These are phyloP conservation scores for Globisporangium sylvaticum DNA, from an alignment of 352 stramenopile genomes.

Conservation along the genomic window DNA sequence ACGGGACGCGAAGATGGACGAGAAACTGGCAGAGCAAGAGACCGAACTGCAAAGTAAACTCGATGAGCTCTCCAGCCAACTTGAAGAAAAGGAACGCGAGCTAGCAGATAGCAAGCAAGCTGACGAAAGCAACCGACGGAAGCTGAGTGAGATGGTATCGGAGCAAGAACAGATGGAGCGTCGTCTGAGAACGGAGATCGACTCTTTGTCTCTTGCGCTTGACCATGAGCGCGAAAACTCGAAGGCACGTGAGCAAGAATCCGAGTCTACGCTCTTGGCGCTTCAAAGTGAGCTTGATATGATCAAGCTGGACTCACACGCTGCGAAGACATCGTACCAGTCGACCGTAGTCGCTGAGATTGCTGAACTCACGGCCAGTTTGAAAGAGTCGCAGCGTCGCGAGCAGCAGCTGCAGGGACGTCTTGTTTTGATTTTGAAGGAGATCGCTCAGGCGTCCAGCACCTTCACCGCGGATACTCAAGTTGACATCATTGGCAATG, in stretches of 20 bases:
- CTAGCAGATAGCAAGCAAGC: slow-evolving; percentile 30
- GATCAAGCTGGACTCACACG: slow-evolving; percentile 30
- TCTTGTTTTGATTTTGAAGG: slow-evolving; percentile 39
- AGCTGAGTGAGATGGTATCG: slow-evolving; percentile 38
- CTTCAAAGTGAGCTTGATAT: slow-evolving; percentile 33
- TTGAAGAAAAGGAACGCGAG: slow-evolving; percentile 28
- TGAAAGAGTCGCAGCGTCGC: slow-evolving; percentile 37
- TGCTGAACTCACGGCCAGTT: slow-evolving; percentile 23
- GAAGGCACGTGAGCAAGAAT: slow-evolving; percentile 34
- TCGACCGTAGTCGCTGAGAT: slow-evolving; percentile 27
- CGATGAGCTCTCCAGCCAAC: slow-evolving; percentile 20
- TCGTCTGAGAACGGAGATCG: slow-evolving; percentile 34
- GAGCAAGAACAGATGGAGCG: slow-evolving; percentile 42
- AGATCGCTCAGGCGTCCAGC: slow-evolving; percentile 34
- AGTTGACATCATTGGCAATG: slow-evolving; percentile 15
- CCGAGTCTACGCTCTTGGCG: slow-evolving; percentile 28
- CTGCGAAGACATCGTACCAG: slow-evolving; percentile 18
- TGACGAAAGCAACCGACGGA: slow-evolving; percentile 33
- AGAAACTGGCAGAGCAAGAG: slow-evolving; percentile 24
- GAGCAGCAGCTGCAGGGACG: slow-evolving; percentile 47
- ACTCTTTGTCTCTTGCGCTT: slow-evolving; percentile 36
- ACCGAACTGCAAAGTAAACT: slow-evolving; percentile 24
- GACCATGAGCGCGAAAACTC: slow-evolving; percentile 45
- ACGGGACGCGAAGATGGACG: slow-evolving; percentile 16
- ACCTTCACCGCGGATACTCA: slow-evolving; percentile 13